These are phyloP conservation scores for Malassezia pachydermatis DNA, from an alignment of 1,284 basidiomycete genomes.

Conservation along the genomic window DNA sequence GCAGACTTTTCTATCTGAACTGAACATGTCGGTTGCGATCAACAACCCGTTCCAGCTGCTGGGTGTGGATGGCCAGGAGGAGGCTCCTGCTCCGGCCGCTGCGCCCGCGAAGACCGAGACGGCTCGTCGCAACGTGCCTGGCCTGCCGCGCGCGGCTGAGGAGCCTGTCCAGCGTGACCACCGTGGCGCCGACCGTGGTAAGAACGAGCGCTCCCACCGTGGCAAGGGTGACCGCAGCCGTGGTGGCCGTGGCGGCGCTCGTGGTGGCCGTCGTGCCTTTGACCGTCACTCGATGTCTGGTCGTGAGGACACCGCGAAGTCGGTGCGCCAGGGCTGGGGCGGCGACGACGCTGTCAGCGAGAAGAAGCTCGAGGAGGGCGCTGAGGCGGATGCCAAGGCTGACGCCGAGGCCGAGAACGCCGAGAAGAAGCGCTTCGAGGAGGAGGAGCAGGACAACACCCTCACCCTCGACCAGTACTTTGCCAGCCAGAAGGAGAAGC, in stretches of 20 bases:
- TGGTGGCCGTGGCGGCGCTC: slow-evolving; percentile 56
- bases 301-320: slow-evolving; percentile 73
- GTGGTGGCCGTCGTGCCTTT: slow-evolving; percentile 58
- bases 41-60: slow-evolving; percentile 47
- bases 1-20: not conserved
- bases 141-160: slow-evolving; percentile 22
- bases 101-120: slow-evolving; percentile 27
- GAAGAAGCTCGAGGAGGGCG: slow-evolving; percentile 58
- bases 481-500: slow-evolving; percentile 57
- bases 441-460: slow-evolving; percentile 90
- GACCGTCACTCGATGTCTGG: slow-evolving; percentile 75
- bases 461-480: slow-evolving; percentile 70
- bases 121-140: slow-evolving; percentile 34
- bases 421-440: slow-evolving; percentile 29
- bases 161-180: slow-evolving; percentile 19
- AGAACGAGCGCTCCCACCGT: slow-evolving; percentile 9
- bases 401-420: slow-evolving; percentile 50
- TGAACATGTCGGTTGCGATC: slow-evolving; percentile 46
- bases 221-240: slow-evolving; percentile 50
- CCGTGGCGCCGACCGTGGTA: slow-evolving; percentile 21
- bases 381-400: slow-evolving; percentile 21
- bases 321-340: slow-evolving; percentile 81
- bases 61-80: slow-evolving; percentile 38
- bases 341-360: slow-evolving; percentile 71
- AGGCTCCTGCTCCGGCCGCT: slow-evolving; percentile 26